Percentiles rank a stretch among this genome's conserved stretches.
Evolutionary conservation across 768 basidiomycete genomes (phyloP).

Genomic region (Phanerodontia chrysosporium): DNA sequence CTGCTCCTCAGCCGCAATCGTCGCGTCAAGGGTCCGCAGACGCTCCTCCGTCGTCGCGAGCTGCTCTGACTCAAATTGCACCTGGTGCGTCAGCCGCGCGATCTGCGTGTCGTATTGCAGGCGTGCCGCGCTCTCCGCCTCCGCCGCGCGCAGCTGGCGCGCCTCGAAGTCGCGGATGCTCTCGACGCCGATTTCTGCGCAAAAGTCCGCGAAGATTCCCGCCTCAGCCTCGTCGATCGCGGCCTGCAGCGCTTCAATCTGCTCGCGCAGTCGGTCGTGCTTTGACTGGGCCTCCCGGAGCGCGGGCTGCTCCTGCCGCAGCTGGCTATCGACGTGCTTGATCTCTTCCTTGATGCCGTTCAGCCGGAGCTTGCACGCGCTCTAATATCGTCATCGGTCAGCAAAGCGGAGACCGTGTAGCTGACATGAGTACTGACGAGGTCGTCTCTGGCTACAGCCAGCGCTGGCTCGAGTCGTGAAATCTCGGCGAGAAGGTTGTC

Average conservation of each 20-base stretch:
- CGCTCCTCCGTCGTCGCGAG: slow-evolving; percentile 63
- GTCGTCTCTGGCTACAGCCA: slow-evolving; percentile 76
- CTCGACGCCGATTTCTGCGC: slow-evolving; percentile 67
- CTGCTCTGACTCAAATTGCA: slow-evolving; percentile 79
- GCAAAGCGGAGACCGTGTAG: not conserved
- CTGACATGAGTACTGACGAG: slow-evolving; percentile 44
- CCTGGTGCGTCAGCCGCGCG: slow-evolving; percentile 70
- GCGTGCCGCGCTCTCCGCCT: slow-evolving; percentile 82
- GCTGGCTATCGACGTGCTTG: slow-evolving; percentile 70
- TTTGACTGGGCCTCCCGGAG: slow-evolving; percentile 58
- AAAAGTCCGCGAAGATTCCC: slow-evolving; percentile 72
- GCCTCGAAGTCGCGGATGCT: slow-evolving; percentile 94
- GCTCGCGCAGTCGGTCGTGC: slow-evolving; percentile 46
- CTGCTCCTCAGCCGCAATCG: slow-evolving; percentile 46
- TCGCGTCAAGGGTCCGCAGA: slow-evolving; percentile 47
- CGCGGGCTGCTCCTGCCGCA: slow-evolving; percentile 64
- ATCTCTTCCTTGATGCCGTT: slow-evolving; percentile 81
- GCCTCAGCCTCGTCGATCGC: slow-evolving; percentile 79
- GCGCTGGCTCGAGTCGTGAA: slow-evolving; percentile 72
- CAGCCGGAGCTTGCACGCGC: slow-evolving; percentile 69
- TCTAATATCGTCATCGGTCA: slow-evolving; percentile 37
- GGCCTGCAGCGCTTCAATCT: slow-evolving; percentile 50
- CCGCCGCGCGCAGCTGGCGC: slow-evolving; percentile 80
- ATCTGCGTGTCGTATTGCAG: slow-evolving; percentile 84
- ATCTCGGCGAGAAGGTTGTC: slow-evolving; percentile 76